Evolutionary conservation across 1,284 basidiomycete genomes (phyloP), one percentile per base, ranked within the genome.

Genomic region (Leccinum cinnamomeum): DNA sequence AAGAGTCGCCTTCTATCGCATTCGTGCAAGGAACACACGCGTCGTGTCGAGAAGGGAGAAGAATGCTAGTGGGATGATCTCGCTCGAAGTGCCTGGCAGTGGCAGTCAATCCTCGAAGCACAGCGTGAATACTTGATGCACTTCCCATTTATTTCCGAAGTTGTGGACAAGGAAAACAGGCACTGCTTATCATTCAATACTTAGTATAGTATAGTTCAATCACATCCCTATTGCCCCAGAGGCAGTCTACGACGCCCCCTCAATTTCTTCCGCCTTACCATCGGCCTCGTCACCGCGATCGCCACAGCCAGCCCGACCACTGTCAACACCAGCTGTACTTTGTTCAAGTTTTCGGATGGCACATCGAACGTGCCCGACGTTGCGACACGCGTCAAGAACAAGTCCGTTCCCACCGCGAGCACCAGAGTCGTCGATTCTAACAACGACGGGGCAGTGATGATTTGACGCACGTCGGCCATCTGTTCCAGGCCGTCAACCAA

Each of bases 301-400:
- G 90, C 95, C 3, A 85, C 73, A 0, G 81, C 81, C 60, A 99
- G 76, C 0, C 84, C 93, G 0, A 79, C 77, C 16, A 97, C 85
- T 0, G 95, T 98, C 51, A 95, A 74, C 65, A 97, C 84, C 33
- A 99, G 82, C 77, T 99, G 97, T 0, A 81, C 80, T 81, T 98
- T 98, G 80, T 98, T 98, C 78, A 99, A 99, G 71, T 83, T 85
- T 76, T 93, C 87, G 72, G 85, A 92, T 12, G 97, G 83, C n/a
- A 97, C 87, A 73, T 99, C 97, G 72, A 99, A 99, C 28, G 93
- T 94, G 28, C 88, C 89, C 3, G 92, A 94, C 0, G 97, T 95
- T 44, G 92, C 84, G 4, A 94, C 83, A 14, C 93, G 84, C 6
- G 92, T 92, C 33, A 87, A 78, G 81, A 98, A 97, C 65, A 96